Percentiles rank a stretch among this genome's conserved stretches.
phyloP scores from a whole-genome alignment of 2,329 filamentous ascomycete species.

The Ceratocystiopsis minuta region DNA sequence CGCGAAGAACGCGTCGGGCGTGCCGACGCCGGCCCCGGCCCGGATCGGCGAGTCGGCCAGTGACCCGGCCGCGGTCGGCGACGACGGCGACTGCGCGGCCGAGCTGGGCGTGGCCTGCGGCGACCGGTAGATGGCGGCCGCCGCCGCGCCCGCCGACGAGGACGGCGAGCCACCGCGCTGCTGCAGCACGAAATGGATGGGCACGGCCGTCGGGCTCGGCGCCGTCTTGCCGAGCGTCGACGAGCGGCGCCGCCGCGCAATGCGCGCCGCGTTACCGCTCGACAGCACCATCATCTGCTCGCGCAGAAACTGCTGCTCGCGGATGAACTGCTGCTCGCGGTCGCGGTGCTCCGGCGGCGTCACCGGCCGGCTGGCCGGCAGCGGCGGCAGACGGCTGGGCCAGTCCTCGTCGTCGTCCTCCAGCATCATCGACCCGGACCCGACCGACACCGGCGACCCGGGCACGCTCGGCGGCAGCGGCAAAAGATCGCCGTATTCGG shows the following conservation, averaged over 20 bases:
- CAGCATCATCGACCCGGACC: constrained; percentile 7
- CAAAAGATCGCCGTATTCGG: constrained; percentile 45
- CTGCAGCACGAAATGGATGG: constrained; percentile 34
- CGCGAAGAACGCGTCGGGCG: neutral
- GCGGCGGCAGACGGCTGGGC: constrained; percentile 24
- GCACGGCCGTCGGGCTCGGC: constrained; percentile 36
- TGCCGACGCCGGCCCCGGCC: neutral
- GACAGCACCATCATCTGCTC: constrained; percentile 12
- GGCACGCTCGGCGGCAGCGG: constrained; percentile 44
- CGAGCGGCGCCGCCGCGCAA: constrained; percentile 29
- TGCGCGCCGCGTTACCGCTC: constrained; percentile 11
- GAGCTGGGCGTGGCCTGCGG: neutral
- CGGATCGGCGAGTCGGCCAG: neutral
- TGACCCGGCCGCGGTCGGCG: constrained; percentile 3
- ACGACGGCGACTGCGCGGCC: constrained; percentile 10
- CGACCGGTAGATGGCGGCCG: too few species aligned
- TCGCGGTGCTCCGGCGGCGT: constrained; percentile 30
- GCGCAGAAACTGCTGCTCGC: constrained; percentile 9
- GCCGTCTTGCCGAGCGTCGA: constrained; percentile 27
- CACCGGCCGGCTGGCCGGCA: constrained; percentile 43
- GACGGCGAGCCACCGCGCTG: constrained; percentile 23
- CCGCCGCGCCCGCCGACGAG: constrained; percentile 11
- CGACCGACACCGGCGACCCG: constrained; percentile 22
- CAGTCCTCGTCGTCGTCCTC: constrained; percentile 13
- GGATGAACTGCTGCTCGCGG: constrained; percentile 12